These are phyloP conservation scores for Xerocomellus dryophilus DNA, from an alignment of 768 basidiomycete genomes.

Conservation along the genomic window DNA sequence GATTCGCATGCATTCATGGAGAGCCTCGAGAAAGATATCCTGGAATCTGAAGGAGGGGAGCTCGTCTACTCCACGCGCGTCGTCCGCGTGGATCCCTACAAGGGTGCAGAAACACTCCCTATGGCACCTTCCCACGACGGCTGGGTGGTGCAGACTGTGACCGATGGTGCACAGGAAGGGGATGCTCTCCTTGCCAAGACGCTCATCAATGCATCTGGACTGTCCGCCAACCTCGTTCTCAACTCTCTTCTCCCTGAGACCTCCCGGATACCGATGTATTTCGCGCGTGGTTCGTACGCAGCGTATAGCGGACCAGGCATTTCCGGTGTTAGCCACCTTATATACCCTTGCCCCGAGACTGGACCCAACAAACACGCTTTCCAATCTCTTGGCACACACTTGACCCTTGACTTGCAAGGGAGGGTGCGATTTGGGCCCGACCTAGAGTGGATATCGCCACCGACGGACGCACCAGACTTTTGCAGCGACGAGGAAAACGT, in stretches of 20 bases:
- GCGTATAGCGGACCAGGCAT: slow-evolving; percentile 82
- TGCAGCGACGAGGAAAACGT: slow-evolving; percentile 42
- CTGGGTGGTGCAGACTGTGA: slow-evolving; percentile 85
- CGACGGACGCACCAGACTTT: slow-evolving; percentile 28
- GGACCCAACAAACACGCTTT: slow-evolving; percentile 60
- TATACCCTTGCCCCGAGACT: slow-evolving; percentile 87
- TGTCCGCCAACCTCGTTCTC: slow-evolving; percentile 66
- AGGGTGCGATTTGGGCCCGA: slow-evolving; percentile 92
- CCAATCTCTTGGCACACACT: slow-evolving; percentile 87
- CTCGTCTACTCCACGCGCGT: slow-evolving; percentile 78
- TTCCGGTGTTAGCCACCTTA: slow-evolving; percentile 62
- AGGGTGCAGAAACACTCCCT: slow-evolving; percentile 21
- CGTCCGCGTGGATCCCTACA: slow-evolving; percentile 76
- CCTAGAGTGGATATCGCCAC: slow-evolving; percentile 77
- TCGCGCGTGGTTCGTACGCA: slow-evolving; percentile 83
- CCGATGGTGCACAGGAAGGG: slow-evolving; percentile 44
- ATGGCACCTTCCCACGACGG: slow-evolving; percentile 48
- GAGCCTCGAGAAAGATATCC: slow-evolving; percentile 78
- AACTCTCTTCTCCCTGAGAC: slow-evolving; percentile 63
- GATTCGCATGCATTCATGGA: slow-evolving; percentile 85
- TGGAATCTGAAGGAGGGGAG: slow-evolving; percentile 62
- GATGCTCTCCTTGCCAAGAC: slow-evolving; percentile 72
- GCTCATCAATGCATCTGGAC: slow-evolving; percentile 80
- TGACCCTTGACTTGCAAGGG: slow-evolving; percentile 82
- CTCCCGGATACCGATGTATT: slow-evolving; percentile 69